phyloP scores from a whole-genome alignment of 2,329 filamentous ascomycete species.

The Pseudogymnoascus sp. region DNA sequence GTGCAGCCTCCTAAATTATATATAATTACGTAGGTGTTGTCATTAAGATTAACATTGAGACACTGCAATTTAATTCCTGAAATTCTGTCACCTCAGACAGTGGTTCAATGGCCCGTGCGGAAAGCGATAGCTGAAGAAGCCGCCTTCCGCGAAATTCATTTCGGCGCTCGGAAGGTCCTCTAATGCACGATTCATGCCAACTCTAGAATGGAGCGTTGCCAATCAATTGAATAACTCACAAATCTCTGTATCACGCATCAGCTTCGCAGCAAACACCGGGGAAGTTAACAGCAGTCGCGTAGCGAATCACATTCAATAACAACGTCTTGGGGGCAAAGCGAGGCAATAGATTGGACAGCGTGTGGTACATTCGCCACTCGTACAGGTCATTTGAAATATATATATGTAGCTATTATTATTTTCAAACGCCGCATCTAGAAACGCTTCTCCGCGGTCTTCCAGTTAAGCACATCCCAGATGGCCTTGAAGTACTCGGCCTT shows the following conservation, averaged over 20 bases:
- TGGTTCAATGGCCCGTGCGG: background rate
- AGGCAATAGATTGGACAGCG: background rate
- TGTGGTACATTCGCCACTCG: conserved; percentile 8
- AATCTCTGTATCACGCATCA: conserved; percentile 5
- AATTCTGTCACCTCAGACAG: conserved; percentile 4
- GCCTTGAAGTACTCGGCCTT: conserved; percentile 94
- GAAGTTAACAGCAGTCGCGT: background rate
- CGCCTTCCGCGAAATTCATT: conserved; percentile 3
- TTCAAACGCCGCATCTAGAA: conserved; percentile 40
- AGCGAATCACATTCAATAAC: background rate
- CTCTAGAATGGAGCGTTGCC: background rate
- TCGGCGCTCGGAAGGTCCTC: background rate
- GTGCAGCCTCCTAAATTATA: conserved; percentile 3
- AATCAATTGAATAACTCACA: background rate
- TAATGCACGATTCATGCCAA: background rate
- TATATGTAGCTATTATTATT: conserved; percentile 23
- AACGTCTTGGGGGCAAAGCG: background rate
- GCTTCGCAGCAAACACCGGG: background rate
- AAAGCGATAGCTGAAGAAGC: background rate
- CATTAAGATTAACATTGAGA: conserved; percentile 9
- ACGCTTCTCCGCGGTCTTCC: conserved; percentile 79
- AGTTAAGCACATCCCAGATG: conserved; percentile 94
- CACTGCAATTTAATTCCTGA: conserved; percentile 9
- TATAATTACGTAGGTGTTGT: conserved; percentile 1
- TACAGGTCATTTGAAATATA: conserved; percentile 5